A percentile compares a stretch with the other conserved stretches of the same genome.
Conservation (phyloP, 140 eudicot genomes). For the Flaveria floridana region DNA sequence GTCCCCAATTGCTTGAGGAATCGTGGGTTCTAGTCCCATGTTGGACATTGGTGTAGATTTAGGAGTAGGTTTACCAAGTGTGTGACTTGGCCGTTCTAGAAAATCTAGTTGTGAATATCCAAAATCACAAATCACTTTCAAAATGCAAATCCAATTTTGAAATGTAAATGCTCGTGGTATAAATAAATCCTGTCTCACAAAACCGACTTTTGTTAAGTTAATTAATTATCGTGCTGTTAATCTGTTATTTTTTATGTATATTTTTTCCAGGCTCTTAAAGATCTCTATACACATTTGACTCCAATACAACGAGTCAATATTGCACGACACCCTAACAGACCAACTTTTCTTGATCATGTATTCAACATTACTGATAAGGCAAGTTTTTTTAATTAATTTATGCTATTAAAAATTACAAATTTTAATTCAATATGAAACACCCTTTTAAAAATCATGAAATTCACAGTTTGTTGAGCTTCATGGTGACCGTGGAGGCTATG, state of each 20-base stretch:
- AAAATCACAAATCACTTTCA: not conserved
- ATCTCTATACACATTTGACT: constrained; percentile 76
- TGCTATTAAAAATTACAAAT: not conserved
- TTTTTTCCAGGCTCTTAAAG: constrained; percentile 72
- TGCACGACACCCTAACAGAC: constrained; percentile 94
- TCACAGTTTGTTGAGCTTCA: constrained; percentile 92
- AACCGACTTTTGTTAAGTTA: not conserved
- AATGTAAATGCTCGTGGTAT: not conserved
- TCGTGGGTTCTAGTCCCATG: no score
- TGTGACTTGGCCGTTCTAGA: no score
- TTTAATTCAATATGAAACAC: not conserved
- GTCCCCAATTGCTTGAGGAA: no score
- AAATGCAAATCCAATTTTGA: not conserved
- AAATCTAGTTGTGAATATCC: not conserved
- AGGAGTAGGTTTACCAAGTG: no score
- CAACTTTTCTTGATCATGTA: constrained; percentile 94
- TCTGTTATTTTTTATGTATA: constrained; percentile 15
- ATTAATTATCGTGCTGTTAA: not conserved
- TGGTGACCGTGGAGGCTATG: constrained; percentile 82
- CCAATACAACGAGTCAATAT: constrained; percentile 89
- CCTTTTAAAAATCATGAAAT: not conserved
- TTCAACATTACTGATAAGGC: constrained; percentile 87
- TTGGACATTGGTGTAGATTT: no score
- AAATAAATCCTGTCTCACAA: not conserved
- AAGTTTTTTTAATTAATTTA: not conserved